A percentile compares a stretch with the other conserved stretches of the same genome.
Evolutionary conservation across 352 stramenopile genomes (phyloP).

Genomic region (Phytophthora kernoviae): DNA sequence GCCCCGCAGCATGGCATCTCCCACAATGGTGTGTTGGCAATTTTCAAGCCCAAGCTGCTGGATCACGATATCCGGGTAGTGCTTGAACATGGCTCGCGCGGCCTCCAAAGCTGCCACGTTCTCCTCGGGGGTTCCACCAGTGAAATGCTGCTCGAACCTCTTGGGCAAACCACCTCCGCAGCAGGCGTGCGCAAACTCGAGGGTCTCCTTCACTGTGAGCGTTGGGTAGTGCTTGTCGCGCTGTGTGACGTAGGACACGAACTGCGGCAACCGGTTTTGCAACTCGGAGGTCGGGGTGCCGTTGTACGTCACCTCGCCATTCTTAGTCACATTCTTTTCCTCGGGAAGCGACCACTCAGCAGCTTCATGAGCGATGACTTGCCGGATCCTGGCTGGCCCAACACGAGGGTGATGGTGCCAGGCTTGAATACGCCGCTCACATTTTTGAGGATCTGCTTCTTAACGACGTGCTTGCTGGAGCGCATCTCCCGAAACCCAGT

Average conservation of each 20-base stretch:
- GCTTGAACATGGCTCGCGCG: slow-evolving; percentile 31
- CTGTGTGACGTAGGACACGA: slow-evolving; percentile 46
- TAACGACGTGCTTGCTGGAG: slow-evolving; percentile 33
- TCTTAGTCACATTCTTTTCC: slow-evolving; percentile 34
- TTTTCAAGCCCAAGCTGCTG: slow-evolving; percentile 53
- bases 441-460: slow-evolving; percentile 47
- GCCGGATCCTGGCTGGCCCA: slow-evolving; percentile 51
- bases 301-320: slow-evolving; percentile 54
- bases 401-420: slow-evolving; percentile 51
- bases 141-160: slow-evolving; percentile 20
- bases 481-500: slow-evolving; percentile 19
- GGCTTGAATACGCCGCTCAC: slow-evolving; percentile 46
- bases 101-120: slow-evolving; percentile 34
- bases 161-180: slow-evolving; percentile 27
- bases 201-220: slow-evolving; percentile 60
- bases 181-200: slow-evolving; percentile 45
- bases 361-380: slow-evolving; percentile 64
- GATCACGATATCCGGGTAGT: slow-evolving; percentile 50
- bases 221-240: slow-evolving; percentile 46
- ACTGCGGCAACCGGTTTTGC: slow-evolving; percentile 29
- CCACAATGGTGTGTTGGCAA: slow-evolving; percentile 67
- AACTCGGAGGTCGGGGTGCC: slow-evolving; percentile 18
- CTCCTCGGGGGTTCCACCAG: slow-evolving; percentile 30
- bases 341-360: slow-evolving; percentile 44
- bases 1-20: slow-evolving; percentile 64